Evolutionary conservation across 345 rosid species (phyloP).

Genomic region (Lepidium didymum): DNA sequence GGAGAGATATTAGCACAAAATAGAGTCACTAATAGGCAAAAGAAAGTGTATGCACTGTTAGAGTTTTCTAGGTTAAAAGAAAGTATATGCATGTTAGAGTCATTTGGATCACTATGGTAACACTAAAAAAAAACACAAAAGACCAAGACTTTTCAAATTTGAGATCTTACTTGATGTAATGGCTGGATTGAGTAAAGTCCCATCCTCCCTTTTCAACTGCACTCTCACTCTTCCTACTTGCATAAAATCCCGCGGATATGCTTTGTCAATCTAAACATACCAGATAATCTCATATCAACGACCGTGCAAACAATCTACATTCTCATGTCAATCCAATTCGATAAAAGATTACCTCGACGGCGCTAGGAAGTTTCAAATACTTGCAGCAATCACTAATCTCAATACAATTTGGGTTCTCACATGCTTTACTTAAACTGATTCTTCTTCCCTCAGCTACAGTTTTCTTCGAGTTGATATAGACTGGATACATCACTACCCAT

Average conservation of each 20-base stretch:
- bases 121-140: neutral
- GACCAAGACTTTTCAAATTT: neutral
- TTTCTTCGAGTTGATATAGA: conserved; percentile 84
- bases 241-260: conserved; percentile 91
- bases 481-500: conserved; percentile 83
- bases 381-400: conserved; percentile 88
- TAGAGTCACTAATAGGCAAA: neutral
- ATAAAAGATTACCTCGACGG: conserved; percentile 56
- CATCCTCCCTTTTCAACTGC: conserved; percentile 73
- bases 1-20: neutral
- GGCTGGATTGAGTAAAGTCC: conserved; percentile 66
- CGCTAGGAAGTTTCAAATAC: conserved; percentile 57
- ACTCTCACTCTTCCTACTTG: conserved; percentile 93
- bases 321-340: neutral
- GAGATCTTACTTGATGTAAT: conserved; percentile 64
- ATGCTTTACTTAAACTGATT: conserved; percentile 53
- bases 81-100: too few relatives aligned
- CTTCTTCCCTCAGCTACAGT: conserved; percentile 89
- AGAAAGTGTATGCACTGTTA: neutral
- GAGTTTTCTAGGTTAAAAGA: neutral
- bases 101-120: neutral
- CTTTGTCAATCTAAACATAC: conserved; percentile 58
- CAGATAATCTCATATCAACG: neutral
- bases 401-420: conserved; percentile 76
- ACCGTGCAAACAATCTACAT: neutral